Evolutionary conservation across 2,329 filamentous ascomycete species (phyloP).

Genomic region (Pseudogymnoascus sp.): DNA sequence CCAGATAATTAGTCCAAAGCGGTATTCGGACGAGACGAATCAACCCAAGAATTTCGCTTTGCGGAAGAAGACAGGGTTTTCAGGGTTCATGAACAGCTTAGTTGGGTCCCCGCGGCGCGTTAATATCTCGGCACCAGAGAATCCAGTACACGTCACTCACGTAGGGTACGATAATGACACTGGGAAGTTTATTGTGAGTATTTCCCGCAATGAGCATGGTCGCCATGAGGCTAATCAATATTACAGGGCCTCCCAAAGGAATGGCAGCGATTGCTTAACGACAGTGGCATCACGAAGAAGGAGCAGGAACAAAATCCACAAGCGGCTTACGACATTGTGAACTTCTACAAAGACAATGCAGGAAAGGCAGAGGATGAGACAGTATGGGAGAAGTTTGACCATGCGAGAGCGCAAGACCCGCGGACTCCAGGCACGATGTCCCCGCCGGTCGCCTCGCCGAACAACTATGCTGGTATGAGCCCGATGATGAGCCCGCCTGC

Average conservation of each 20-base stretch:
- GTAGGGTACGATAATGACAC: conserved; percentile 96
- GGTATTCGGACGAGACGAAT: conserved; percentile 70
- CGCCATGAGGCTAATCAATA: neutral
- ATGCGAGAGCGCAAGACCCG: conserved; percentile 57
- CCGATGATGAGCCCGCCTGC: conserved; percentile 67
- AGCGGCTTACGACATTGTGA: conserved; percentile 89
- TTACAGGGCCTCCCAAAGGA: conserved; percentile 83
- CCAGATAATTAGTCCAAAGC: conserved; percentile 49
- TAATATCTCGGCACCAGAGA: conserved; percentile 94
- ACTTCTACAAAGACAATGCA: conserved; percentile 92
- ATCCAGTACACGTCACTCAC: conserved; percentile 95
- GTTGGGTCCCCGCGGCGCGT: conserved; percentile 82
- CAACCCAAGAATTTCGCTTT: conserved; percentile 50
- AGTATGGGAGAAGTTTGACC: conserved; percentile 92
- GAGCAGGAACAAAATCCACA: conserved; percentile 94
- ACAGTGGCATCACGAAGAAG: conserved; percentile 92
- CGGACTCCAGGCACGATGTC: conserved; percentile 25
- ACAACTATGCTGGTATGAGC: conserved; percentile 47
- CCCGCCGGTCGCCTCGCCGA: conserved; percentile 39
- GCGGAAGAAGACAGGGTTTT: conserved; percentile 83
- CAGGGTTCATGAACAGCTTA: conserved; percentile 74
- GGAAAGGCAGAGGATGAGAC: conserved; percentile 68
- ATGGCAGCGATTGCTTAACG: conserved; percentile 92
- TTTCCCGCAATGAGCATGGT: neutral
- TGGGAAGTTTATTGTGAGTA: conserved; percentile 78